Evolutionary conservation across 108 stramenopile genomes (phyloP).

Genomic region (Nitzschia sp.): DNA sequence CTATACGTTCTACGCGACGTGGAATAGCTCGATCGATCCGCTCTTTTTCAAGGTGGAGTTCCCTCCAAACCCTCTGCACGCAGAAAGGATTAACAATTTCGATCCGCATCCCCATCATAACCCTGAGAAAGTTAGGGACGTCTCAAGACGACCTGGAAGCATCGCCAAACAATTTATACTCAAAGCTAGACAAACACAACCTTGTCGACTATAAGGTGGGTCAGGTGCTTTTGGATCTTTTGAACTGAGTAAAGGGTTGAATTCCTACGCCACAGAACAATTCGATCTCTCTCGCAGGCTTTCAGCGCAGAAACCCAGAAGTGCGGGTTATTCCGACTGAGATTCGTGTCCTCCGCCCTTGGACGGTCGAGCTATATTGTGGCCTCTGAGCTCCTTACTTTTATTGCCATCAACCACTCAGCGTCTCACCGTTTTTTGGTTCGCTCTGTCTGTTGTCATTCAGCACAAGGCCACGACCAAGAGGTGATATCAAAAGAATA

Average conservation of each 20-base stretch:
- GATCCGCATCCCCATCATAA: too few species aligned
- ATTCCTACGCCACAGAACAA: constrained; percentile 8
- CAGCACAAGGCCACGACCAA: not conserved
- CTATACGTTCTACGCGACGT: not conserved
- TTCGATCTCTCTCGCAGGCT: not conserved
- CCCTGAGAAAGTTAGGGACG: too few species aligned
- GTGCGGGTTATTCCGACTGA: not conserved
- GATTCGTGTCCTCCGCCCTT: not conserved
- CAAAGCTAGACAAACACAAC: too few species aligned
- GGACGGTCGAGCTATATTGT: not conserved
- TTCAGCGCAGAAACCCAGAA: not conserved
- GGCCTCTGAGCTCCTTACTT: not conserved
- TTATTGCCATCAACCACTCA: not conserved
- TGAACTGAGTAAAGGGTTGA: not conserved
- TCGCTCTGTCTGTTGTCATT: not conserved
- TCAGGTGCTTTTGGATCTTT: not conserved
- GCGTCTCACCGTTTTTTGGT: not conserved
- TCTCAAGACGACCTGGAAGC: too few species aligned
- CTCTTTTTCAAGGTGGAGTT: not conserved
- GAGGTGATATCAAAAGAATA: not conserved
- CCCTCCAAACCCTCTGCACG: not conserved
- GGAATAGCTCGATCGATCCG: not conserved
- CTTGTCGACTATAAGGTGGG: not conserved
- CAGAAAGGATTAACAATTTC: not conserved
- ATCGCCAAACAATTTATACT: too few species aligned